Conservation (phyloP, 345 rosid species). For the Eucalyptus melliodora region DNA sequence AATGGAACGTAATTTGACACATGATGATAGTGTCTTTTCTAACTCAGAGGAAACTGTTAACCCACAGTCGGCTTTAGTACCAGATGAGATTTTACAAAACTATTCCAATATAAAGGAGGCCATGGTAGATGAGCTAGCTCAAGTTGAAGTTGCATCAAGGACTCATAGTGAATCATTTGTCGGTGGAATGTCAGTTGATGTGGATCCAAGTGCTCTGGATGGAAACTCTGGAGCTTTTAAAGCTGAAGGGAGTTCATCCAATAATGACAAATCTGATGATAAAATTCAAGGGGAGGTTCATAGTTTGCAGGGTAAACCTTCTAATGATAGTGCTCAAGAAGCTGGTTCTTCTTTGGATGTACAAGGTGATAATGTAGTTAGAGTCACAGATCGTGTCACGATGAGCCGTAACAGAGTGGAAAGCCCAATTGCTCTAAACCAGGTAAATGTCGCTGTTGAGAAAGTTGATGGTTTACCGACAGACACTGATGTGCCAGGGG, state of each 20-base stretch:
- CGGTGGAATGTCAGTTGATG: constrained; percentile 14
- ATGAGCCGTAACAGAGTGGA: neutral
- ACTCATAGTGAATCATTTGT: constrained; percentile 13
- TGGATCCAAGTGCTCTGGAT: constrained; percentile 5
- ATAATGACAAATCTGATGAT: neutral
- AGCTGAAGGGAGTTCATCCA: neutral
- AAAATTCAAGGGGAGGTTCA: constrained; percentile 8
- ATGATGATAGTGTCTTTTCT: constrained; percentile 11
- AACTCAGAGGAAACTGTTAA: constrained; percentile 14
- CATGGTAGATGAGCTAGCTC: constrained; percentile 17
- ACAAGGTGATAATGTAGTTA: constrained; percentile 12
- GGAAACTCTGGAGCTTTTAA: constrained; percentile 9
- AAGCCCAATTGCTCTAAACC: neutral
- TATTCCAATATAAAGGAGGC: constrained; percentile 19
- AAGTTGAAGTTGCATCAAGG: constrained; percentile 22
- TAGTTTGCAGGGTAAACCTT: constrained; percentile 7
- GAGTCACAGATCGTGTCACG: neutral
- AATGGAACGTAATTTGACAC: constrained; percentile 58
- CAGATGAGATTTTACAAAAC: constrained; percentile 17
- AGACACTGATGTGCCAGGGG: neutral
- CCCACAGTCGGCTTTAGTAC: constrained; percentile 15
- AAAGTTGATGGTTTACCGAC: constrained; percentile 4
- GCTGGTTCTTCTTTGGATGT: constrained; percentile 16
- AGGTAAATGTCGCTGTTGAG: neutral
- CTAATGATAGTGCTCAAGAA: constrained; percentile 15